phyloP scores from a whole-genome alignment of 129 eudicot species.

The Cynara cardunculus region DNA sequence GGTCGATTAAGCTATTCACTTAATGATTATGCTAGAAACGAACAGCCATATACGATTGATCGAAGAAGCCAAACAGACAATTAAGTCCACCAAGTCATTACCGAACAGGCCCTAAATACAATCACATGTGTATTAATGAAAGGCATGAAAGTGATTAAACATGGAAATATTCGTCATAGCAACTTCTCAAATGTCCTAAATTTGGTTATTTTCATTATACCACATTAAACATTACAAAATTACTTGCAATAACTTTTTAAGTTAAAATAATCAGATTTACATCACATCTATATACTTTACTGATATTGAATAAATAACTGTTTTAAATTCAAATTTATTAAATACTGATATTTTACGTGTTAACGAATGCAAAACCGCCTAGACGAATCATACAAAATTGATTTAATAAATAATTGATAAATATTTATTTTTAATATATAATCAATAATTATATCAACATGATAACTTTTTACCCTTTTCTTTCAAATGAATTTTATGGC shows the following conservation, averaged over 20 bases:
- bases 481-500: neutral
- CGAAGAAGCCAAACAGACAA: neutral
- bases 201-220: too few species aligned
- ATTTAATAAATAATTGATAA: neutral
- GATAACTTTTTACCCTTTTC: neutral
- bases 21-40: neutral
- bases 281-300: too few species aligned
- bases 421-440: neutral
- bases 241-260: too few species aligned
- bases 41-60: neutral
- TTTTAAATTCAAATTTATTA: neutral
- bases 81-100: too few species aligned
- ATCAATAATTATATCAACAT: neutral
- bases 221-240: too few species aligned
- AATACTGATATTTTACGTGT: neutral
- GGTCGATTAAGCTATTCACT: neutral
- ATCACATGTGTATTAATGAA: too few species aligned
- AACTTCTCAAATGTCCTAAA: neutral
- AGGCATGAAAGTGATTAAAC: neutral
- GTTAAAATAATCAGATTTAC: neutral
- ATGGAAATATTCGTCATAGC: neutral
- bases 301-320: neutral
- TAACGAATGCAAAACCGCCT: neutral
- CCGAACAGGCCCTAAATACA: too few species aligned
- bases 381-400: neutral